phyloP scores from a whole-genome alignment of 441 rosid genomes.

The Populus tomentosa region DNA sequence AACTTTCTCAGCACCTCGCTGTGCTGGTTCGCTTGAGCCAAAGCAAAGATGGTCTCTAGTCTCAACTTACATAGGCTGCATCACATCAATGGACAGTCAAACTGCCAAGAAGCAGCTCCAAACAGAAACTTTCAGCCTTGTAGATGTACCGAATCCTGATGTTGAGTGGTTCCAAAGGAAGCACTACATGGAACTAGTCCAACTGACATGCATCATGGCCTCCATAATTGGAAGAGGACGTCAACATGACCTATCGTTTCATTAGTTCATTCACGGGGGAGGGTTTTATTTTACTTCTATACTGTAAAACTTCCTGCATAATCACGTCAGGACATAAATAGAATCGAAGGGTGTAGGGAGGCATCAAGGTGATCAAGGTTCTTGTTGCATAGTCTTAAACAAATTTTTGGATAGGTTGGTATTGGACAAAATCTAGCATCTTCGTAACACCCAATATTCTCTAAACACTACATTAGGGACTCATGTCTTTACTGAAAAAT shows the following conservation, averaged over 20 bases:
- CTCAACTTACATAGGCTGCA: neutral
- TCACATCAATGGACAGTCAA: neutral
- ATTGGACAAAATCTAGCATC: constrained; percentile 35
- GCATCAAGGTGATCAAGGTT: constrained; percentile 27
- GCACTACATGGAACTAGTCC: neutral
- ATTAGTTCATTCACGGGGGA: neutral
- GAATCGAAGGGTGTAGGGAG: neutral
- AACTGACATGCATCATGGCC: neutral
- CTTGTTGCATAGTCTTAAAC: constrained; percentile 10
- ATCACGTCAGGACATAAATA: neutral
- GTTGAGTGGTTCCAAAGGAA: neutral
- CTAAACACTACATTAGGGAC: neutral
- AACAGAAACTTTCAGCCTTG: neutral
- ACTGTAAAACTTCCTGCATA: neutral
- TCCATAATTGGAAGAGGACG: no score
- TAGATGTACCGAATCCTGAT: neutral
- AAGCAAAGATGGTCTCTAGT: neutral
- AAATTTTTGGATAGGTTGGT: neutral
- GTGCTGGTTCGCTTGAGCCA: neutral
- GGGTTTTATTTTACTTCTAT: neutral
- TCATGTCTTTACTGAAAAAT: neutral
- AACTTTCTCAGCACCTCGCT: neutral
- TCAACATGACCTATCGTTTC: neutral
- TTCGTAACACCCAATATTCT: constrained; percentile 2
- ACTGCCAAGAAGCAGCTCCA: no score